Percentiles rank a stretch among this genome's conserved stretches.
Conservation (phyloP, 106 monocot genomes). For the Dendrobium nobile region DNA sequence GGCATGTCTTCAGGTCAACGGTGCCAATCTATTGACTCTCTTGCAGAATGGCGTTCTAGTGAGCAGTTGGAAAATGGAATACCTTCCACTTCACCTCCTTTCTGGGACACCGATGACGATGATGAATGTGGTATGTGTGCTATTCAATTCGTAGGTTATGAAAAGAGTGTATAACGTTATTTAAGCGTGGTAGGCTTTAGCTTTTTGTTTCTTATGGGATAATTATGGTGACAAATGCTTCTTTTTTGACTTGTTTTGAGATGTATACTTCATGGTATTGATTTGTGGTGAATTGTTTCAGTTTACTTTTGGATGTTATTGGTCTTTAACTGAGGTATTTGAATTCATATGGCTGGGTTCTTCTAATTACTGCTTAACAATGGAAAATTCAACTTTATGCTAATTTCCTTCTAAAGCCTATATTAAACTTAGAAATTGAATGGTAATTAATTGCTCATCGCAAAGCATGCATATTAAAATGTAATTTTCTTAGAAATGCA, state of each 20-base stretch:
- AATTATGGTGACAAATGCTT: not conserved
- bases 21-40: slow-evolving; percentile 21
- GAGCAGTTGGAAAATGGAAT: slow-evolving; percentile 26
- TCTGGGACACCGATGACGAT: slow-evolving; percentile 23
- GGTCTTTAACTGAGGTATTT: too few relatives aligned
- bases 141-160: not conserved
- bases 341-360: not conserved
- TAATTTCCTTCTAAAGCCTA: not conserved
- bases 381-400: not conserved
- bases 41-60: slow-evolving; percentile 20
- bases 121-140: slow-evolving; percentile 11
- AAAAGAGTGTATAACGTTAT: not conserved
- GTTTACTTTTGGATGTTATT: too few relatives aligned
- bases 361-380: not conserved
- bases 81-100: slow-evolving; percentile 24
- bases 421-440: not conserved
- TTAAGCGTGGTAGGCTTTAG: too few relatives aligned
- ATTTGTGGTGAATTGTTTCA: not conserved
- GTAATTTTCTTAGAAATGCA: not conserved
- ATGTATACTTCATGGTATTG: not conserved
- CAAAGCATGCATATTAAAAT: not conserved
- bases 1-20: slow-evolving; percentile 8
- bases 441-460: not conserved
- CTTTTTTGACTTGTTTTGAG: not conserved
- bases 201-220: not conserved